phyloP scores from a whole-genome alignment of 352 stramenopile genomes.

The Phytopythium delawarense region DNA sequence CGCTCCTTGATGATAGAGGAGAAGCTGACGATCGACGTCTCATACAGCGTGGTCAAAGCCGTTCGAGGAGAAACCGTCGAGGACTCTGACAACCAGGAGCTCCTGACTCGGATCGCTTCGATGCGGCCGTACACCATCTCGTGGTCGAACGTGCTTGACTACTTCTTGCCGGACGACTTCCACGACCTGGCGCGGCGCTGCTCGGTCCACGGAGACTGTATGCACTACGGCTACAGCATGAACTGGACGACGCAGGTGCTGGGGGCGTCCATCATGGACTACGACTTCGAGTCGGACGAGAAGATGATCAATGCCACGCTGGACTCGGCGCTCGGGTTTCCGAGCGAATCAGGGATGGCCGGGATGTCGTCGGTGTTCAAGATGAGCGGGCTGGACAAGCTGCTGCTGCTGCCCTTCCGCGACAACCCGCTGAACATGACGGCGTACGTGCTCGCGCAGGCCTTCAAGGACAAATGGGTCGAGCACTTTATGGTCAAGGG shows the following conservation, averaged over 20 bases:
- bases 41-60: conserved; percentile 20
- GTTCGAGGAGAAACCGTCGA: conserved; percentile 6
- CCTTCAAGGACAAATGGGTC: too few relatives aligned
- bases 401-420: conserved; percentile 14
- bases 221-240: conserved; percentile 28
- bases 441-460: too few relatives aligned
- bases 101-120: conserved; percentile 16
- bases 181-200: conserved; percentile 26
- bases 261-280: conserved; percentile 17
- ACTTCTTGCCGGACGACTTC: conserved; percentile 19
- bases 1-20: conserved; percentile 11
- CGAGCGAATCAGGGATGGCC: neutral
- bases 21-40: conserved; percentile 17
- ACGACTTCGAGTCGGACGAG: neutral
- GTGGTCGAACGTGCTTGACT: conserved; percentile 20
- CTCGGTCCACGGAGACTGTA: conserved; percentile 10
- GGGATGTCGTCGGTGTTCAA: conserved; percentile 6
- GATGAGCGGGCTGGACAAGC: conserved; percentile 10
- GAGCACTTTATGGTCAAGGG: too few relatives aligned
- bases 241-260: conserved; percentile 19
- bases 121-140: conserved; percentile 19
- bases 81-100: conserved; percentile 5
- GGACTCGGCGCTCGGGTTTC: conserved; percentile 11
- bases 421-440: too few relatives aligned
- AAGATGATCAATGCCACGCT: conserved; percentile 5